These are phyloP conservation scores for Trichothecium sympodiale DNA, from an alignment of 2,329 filamentous ascomycete species.

Conservation along the genomic window DNA sequence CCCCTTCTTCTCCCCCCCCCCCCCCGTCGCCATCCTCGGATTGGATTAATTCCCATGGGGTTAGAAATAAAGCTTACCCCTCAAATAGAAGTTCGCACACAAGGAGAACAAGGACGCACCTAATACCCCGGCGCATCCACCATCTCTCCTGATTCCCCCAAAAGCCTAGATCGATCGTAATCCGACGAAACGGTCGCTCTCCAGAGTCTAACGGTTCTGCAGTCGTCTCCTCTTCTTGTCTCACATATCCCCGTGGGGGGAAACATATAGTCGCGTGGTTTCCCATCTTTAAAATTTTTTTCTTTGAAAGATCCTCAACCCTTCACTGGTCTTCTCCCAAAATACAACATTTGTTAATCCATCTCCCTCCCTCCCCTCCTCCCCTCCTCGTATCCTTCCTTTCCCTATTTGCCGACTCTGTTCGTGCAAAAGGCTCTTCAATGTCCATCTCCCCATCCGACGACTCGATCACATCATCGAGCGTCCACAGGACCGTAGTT, in stretches of 20 bases:
- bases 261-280: neutral
- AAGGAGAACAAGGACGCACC: too few relatives aligned
- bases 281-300: neutral
- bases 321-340: neutral
- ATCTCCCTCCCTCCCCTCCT: constrained; percentile 1
- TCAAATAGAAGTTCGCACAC: too few relatives aligned
- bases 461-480: constrained; percentile 22
- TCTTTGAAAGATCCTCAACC: constrained; percentile 1
- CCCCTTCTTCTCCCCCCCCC: too few relatives aligned
- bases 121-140: too few relatives aligned
- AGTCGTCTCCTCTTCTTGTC: too few relatives aligned
- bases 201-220: too few relatives aligned
- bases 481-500: constrained; percentile 17
- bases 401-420: neutral
- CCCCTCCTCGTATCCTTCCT: constrained; percentile 2
- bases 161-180: too few relatives aligned
- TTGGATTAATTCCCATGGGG: too few relatives aligned
- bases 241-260: neutral
- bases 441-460: constrained; percentile 18
- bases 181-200: too few relatives aligned
- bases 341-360: neutral
- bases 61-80: too few relatives aligned
- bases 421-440: neutral
- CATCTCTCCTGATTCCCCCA: too few relatives aligned
- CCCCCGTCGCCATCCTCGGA: too few relatives aligned